Base-by-base conservation (phyloP, 371 early-diverging fungal genomes). In the Entomophthora muscae region DNA sequence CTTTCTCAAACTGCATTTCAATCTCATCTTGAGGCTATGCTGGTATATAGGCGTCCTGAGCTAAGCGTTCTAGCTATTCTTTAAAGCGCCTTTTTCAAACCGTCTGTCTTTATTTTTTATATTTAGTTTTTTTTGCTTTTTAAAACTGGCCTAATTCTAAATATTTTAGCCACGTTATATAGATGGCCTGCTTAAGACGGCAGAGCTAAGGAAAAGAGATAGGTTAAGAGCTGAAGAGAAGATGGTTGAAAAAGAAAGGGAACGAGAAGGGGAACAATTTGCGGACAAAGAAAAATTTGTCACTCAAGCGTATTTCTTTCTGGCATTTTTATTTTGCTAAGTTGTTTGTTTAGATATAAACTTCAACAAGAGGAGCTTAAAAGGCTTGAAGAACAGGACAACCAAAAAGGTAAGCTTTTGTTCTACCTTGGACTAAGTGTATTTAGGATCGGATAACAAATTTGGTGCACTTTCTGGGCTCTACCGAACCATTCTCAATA, bases 281-380 rank as follows among this genome's bases (percentile, higher is more conserved):
- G 81, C 74, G 27, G 84, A 88, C 70, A 90, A 86, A 71, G 95
- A 94, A 67, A 81, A 77, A 52, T 92, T 94, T 71, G 84, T 90
- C 32, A 95, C 96, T 0, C 78, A 79, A 31, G 84, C 89, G 66
- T 85, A 83, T 70, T 72, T 66, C 27, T 53, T n/a, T 61, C 23
- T 23, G 21, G 7, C 22, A 17, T 21, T 61, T 61, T 30, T 32
- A 13, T 2, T 32, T 22, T 21, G 23, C 55, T 30, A 63, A 32
- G 22, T 31, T 12, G 10, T 26, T 23, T 23, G 26, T 26, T 52
- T 67, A 78, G 78, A 5, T 91, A 84, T 68, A 87, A 84, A 74
- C 78, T 83, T 64, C 84, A 86, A 63, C 81, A 84, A 72, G 90
- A 82, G 65, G 91, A 90, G 65, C 71, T 89, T 61, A 76, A 80